A percentile compares a stretch with the other conserved stretches of the same genome.
Evolutionary conservation across 1,139 yeast species (phyloP).

Genomic region (Saccharomyces hybrid): DNA sequence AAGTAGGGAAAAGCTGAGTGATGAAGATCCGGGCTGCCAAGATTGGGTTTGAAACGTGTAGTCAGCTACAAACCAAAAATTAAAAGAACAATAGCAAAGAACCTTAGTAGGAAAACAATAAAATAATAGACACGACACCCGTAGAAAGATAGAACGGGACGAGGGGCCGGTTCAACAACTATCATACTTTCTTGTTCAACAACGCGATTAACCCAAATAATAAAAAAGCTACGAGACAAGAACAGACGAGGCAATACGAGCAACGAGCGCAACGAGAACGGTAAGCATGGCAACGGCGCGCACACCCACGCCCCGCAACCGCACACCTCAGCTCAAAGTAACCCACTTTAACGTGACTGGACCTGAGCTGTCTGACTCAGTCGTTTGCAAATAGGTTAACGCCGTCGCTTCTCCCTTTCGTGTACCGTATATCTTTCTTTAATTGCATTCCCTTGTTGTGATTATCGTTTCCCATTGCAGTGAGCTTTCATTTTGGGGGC

Average conservation of each 20-base stretch:
- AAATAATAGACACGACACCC: not conserved
- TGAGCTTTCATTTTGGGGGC: not conserved
- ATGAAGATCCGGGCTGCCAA: constrained; percentile 5
- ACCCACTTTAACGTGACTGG: not conserved
- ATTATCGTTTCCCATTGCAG: not conserved
- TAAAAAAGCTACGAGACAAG: not conserved
- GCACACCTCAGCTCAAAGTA: not conserved
- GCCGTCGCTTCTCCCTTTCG: not conserved
- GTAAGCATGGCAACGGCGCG: not conserved
- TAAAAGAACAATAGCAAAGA: not conserved
- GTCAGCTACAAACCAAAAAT: not conserved
- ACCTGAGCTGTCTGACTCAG: not conserved
- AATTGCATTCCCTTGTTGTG: not conserved
- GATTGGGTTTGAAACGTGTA: not conserved
- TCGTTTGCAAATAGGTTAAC: not conserved
- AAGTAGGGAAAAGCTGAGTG: not conserved
- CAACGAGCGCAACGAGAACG: not conserved
- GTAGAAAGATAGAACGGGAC: not conserved
- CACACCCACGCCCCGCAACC: constrained; percentile 1
- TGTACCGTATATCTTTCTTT: not conserved
- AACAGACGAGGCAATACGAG: not conserved
- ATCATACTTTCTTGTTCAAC: not conserved
- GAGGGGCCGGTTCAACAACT: not conserved
- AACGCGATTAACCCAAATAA: not conserved
- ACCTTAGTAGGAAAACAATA: not conserved